A percentile compares a stretch with the other conserved stretches of the same genome.
Evolutionary conservation across 2,329 filamentous ascomycete genomes (phyloP).

Genomic region (Talaromyces rugulosus): DNA sequence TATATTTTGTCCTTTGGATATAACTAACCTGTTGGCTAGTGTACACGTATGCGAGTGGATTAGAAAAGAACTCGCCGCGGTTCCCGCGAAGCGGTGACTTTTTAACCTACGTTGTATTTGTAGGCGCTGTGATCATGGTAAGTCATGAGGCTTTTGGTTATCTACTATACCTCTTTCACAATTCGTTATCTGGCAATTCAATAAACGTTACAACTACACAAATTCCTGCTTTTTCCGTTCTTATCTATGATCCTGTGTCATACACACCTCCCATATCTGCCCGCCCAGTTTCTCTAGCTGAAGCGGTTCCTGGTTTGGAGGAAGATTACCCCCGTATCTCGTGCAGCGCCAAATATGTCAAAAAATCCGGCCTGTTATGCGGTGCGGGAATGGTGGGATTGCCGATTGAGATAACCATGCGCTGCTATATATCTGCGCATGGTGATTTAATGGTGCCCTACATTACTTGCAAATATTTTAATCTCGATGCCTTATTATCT

Average conservation of each 20-base stretch:
- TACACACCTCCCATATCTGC: constrained; percentile 66
- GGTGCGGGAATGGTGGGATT: constrained; percentile 73
- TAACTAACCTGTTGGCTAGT: constrained; percentile 39
- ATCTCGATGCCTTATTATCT: constrained; percentile 10
- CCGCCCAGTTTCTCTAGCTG: constrained; percentile 71
- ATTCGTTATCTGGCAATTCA: constrained; percentile 4
- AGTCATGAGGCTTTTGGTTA: constrained; percentile 43
- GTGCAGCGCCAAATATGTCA: constrained; percentile 55
- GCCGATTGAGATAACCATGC: constrained; percentile 60
- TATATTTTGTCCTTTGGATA: neutral
- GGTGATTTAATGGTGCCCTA: constrained; percentile 63
- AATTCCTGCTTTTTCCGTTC: constrained; percentile 16
- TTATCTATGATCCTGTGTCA: neutral
- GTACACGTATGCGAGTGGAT: constrained; percentile 69
- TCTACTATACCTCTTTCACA: constrained; percentile 2
- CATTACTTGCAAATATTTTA: constrained; percentile 39
- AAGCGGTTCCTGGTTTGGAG: constrained; percentile 80
- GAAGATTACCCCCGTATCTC: constrained; percentile 70
- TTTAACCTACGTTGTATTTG: constrained; percentile 73
- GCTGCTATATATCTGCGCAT: constrained; percentile 53
- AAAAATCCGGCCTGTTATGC: constrained; percentile 53
- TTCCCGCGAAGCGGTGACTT: constrained; percentile 75
- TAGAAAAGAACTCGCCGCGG: constrained; percentile 68
- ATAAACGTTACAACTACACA: constrained; percentile 2
- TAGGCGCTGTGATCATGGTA: constrained; percentile 71